phyloP scores from a whole-genome alignment of 805 yeast species.

The Candida sakaeoensis region DNA sequence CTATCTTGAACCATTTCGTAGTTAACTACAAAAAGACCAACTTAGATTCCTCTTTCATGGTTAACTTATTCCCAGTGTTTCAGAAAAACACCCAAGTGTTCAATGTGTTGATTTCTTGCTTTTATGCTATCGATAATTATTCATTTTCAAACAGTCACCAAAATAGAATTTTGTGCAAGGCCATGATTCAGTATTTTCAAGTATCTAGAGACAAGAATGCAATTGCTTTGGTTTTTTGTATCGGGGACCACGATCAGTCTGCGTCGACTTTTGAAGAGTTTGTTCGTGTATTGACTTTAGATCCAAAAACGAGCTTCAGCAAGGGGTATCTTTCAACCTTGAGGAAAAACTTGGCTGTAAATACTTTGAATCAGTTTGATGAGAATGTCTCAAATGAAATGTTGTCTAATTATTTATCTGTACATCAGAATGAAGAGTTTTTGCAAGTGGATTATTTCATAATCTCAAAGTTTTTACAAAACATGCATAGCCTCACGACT shows the following conservation, averaged over 20 bases:
- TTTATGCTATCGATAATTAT: background rate
- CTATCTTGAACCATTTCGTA: conserved; percentile 6
- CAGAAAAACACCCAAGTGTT: background rate
- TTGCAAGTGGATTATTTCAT: conserved; percentile 15
- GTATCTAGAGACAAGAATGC: background rate
- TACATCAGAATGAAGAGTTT: conserved; percentile 16
- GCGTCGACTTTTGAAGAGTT: conserved; percentile 10
- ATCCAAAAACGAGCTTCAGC: conserved; percentile 7
- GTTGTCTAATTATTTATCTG: conserved; percentile 16
- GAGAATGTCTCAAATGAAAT: conserved; percentile 11
- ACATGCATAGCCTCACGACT: conserved; percentile 9
- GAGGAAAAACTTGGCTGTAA: background rate
- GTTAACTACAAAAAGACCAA: conserved; percentile 6
- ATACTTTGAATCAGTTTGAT: background rate
- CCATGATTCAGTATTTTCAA: conserved; percentile 1
- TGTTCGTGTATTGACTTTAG: conserved; percentile 14
- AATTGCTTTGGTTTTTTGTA: conserved; percentile 2
- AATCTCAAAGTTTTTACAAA: conserved; percentile 7
- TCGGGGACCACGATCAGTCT: conserved; percentile 2
- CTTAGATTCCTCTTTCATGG: background rate
- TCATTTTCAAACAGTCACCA: background rate
- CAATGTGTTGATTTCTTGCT: background rate
- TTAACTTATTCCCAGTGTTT: conserved; percentile 1
- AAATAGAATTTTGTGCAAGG: background rate
- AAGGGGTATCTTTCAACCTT: conserved; percentile 3